These are phyloP conservation scores for Populus hybrid DNA, from an alignment of 441 rosid species.

Conservation along the genomic window DNA sequence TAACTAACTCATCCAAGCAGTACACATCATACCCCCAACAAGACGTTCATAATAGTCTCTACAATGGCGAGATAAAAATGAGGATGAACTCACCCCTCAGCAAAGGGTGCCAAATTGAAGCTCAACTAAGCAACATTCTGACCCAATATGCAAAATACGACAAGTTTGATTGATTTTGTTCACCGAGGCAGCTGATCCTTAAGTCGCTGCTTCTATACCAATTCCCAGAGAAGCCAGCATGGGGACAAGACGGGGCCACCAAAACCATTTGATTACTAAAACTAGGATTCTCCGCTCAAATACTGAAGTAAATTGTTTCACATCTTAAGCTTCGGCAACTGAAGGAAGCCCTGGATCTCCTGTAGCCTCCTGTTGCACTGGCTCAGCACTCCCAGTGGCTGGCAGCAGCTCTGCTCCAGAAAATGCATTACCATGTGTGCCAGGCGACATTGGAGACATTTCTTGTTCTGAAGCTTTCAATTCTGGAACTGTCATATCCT, in stretches of 20 bases:
- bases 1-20: neutral
- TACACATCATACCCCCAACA: neutral
- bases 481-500: conserved; percentile 26
- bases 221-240: neutral
- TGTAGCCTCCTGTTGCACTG: conserved; percentile 19
- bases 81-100: neutral
- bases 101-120: neutral
- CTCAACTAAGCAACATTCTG: neutral
- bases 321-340: conserved; percentile 18
- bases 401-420: conserved; percentile 17
- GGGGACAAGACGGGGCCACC: neutral
- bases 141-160: neutral
- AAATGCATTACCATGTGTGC: conserved; percentile 16
- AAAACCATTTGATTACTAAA: neutral
- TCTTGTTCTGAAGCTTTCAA: conserved; percentile 26
- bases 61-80: neutral
- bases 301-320: neutral
- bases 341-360: conserved; percentile 16
- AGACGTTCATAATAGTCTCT: neutral
- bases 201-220: neutral
- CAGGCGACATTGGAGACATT: conserved; percentile 27
- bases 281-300: neutral
- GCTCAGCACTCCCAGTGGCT: conserved; percentile 20
- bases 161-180: neutral
- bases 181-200: neutral